Evolutionary conservation across 1,139 yeast species (phyloP).

Genomic region (Sugiyamaella castrensis): DNA sequence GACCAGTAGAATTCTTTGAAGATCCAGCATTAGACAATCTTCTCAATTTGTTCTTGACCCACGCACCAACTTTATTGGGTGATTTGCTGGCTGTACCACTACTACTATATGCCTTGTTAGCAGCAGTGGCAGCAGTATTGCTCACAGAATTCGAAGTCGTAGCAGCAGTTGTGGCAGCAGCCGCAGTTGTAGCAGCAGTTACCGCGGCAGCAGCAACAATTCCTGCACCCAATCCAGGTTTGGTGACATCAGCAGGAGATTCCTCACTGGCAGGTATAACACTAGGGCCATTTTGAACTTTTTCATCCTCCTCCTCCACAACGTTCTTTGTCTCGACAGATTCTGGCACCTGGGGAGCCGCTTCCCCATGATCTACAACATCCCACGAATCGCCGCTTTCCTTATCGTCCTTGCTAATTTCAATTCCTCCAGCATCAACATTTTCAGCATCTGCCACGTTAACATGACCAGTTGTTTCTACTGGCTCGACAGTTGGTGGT

Average conservation of each 20-base stretch:
- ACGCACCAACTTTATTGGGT: conserved; percentile 6
- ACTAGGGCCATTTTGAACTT: conserved; percentile 2
- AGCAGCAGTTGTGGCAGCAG: conserved; percentile 10
- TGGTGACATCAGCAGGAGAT: background rate
- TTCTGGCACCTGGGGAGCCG: conserved; percentile 2
- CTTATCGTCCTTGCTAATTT: background rate
- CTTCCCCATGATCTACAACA: conserved; percentile 1
- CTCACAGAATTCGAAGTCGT: background rate
- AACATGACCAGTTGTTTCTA: background rate
- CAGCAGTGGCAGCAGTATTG: conserved; percentile 4
- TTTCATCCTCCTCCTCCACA: background rate
- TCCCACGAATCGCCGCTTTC: background rate
- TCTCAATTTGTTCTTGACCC: conserved; percentile 14
- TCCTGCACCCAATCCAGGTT: conserved; percentile 2
- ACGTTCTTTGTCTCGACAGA: background rate
- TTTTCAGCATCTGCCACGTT: background rate
- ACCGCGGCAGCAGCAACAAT: conserved; percentile 3
- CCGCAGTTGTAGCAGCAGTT: conserved; percentile 9
- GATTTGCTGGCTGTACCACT: background rate
- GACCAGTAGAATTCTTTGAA: background rate
- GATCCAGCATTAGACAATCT: conserved; percentile 12
- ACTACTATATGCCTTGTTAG: background rate
- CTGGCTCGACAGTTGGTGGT: background rate
- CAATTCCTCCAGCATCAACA: background rate
- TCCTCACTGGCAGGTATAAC: conserved; percentile 1